phyloP scores from a whole-genome alignment of 495 filamentous ascomycete genomes.

The Rostrohypoxylon terebratum region DNA sequence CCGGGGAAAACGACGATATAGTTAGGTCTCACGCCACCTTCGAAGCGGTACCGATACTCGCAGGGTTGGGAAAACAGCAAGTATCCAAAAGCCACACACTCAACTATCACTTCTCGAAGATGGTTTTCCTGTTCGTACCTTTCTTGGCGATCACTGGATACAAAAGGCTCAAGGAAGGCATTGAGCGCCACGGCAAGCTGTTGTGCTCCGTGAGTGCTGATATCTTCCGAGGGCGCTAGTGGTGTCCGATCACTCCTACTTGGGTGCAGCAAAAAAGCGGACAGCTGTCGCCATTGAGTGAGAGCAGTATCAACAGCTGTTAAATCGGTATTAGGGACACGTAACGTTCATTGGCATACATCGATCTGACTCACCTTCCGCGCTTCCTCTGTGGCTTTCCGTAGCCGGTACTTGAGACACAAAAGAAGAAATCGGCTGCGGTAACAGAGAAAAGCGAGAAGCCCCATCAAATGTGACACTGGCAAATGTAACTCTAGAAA shows the following conservation, averaged over 20 bases:
- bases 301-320: slow-evolving; percentile 49
- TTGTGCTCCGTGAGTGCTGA: slow-evolving; percentile 48
- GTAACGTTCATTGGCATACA: not conserved
- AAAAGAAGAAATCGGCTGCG: slow-evolving; percentile 49
- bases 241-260: slow-evolving; percentile 50
- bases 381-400: slow-evolving; percentile 31
- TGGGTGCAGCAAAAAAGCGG: slow-evolving; percentile 53
- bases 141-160: slow-evolving; percentile 36
- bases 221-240: slow-evolving; percentile 42
- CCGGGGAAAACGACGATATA: slow-evolving; percentile 48
- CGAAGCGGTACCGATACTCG: slow-evolving; percentile 46
- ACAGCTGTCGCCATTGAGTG: slow-evolving; percentile 52
- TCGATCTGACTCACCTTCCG: slow-evolving; percentile 24
- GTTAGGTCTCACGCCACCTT: slow-evolving; percentile 13
- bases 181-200: slow-evolving; percentile 45
- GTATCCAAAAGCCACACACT: slow-evolving; percentile 52
- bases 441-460: slow-evolving; percentile 50
- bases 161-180: slow-evolving; percentile 50
- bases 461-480: slow-evolving; percentile 47
- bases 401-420: slow-evolving; percentile 42
- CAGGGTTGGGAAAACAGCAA: slow-evolving; percentile 51
- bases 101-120: slow-evolving; percentile 49
- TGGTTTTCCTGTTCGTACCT: slow-evolving; percentile 53
- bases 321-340: slow-evolving; percentile 12
- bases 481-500: slow-evolving; percentile 48